Evolutionary conservation across 2,329 filamentous ascomycete genomes (phyloP).

Genomic region (Blastomyces silverae): DNA sequence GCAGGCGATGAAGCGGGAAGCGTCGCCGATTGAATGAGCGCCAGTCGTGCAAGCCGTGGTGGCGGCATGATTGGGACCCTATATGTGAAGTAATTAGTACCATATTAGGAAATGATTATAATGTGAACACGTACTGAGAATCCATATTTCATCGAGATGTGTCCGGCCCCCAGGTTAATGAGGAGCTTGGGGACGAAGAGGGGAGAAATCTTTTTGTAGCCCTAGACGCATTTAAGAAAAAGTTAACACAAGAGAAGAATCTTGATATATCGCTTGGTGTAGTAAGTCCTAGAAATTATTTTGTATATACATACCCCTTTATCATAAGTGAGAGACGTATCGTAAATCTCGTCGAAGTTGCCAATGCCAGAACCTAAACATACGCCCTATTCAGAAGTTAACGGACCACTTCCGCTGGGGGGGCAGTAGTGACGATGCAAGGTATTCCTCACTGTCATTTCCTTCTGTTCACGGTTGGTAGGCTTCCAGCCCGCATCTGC

Average conservation of each 20-base stretch:
- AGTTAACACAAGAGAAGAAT: not conserved
- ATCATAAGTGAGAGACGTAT: constrained; percentile 70
- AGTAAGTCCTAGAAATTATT: not conserved
- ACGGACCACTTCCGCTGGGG: not conserved
- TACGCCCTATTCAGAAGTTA: constrained; percentile 55
- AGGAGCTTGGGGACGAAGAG: constrained; percentile 87
- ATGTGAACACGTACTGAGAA: constrained; percentile 50
- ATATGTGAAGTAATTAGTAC: not conserved
- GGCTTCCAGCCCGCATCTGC: constrained; percentile 73
- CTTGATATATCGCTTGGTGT: not conserved
- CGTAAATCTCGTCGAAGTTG: constrained; percentile 83
- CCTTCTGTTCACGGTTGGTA: constrained; percentile 53
- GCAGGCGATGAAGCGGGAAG: constrained; percentile 81
- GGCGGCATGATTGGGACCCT: constrained; percentile 84
- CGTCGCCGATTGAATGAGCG: constrained; percentile 89
- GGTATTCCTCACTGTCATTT: constrained; percentile 54
- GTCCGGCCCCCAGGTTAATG: constrained; percentile 90
- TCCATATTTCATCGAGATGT: constrained; percentile 87
- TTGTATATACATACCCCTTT: constrained; percentile 55
- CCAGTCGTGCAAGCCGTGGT: constrained; percentile 96
- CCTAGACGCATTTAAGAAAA: constrained; percentile 46
- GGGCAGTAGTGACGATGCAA: constrained; percentile 17
- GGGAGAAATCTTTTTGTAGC: constrained; percentile 87
- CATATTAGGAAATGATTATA: not conserved
- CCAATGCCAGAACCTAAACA: constrained; percentile 94